Evolutionary conservation across 2,329 filamentous ascomycete genomes (phyloP).

Genomic region (Trichoderma pleuroti): DNA sequence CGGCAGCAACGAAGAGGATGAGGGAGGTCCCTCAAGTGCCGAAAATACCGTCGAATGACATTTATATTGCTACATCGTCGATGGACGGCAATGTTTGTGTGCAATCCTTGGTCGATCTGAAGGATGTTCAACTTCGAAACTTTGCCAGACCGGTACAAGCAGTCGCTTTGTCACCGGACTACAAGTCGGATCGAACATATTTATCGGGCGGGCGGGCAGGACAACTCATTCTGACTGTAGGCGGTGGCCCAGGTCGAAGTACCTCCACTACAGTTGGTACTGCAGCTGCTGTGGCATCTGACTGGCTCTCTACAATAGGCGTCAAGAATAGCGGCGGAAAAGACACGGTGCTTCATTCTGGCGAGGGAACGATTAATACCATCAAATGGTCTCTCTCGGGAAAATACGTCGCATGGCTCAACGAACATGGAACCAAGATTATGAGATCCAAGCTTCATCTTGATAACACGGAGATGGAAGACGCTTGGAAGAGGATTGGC

Average conservation of each 20-base stretch:
- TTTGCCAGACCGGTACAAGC: constrained; percentile 91
- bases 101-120: constrained; percentile 78
- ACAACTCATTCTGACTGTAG: constrained; percentile 79
- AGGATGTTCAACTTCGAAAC: constrained; percentile 87
- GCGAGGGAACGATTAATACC: constrained; percentile 84
- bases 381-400: constrained; percentile 95
- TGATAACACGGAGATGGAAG: constrained; percentile 70
- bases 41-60: constrained; percentile 79
- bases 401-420: constrained; percentile 91
- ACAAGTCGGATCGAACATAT: constrained; percentile 83
- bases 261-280: constrained; percentile 84
- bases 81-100: constrained; percentile 96
- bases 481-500: constrained; percentile 90
- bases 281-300: constrained; percentile 78
- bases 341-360: constrained; percentile 83
- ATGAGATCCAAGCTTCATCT: constrained; percentile 87
- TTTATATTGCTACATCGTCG: constrained; percentile 89
- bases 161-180: constrained; percentile 92
- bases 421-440: constrained; percentile 95
- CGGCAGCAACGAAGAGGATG: constrained; percentile 48
- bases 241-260: constrained; percentile 73
- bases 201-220: constrained; percentile 87
- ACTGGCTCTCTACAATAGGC: constrained; percentile 88
- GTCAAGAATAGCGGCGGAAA: constrained; percentile 68
- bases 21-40: constrained; percentile 58